phyloP scores from a whole-genome alignment of 805 yeast genomes.

The Spathaspora gorwiae region DNA sequence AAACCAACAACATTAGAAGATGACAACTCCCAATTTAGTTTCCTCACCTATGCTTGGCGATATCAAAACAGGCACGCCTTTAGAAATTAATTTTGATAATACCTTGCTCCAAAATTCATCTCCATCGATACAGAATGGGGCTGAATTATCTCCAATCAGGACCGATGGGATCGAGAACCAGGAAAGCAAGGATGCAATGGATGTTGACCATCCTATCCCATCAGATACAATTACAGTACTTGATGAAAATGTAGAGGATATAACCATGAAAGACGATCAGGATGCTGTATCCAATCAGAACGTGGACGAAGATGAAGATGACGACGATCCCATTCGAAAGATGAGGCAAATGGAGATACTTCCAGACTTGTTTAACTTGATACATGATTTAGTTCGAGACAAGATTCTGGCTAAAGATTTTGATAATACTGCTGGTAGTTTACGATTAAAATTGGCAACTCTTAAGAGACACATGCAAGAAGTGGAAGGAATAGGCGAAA shows the following conservation, averaged over 20 bases:
- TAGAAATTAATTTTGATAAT: conserved; percentile 4
- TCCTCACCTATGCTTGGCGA: conserved; percentile 7
- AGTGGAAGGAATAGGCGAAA: conserved; percentile 36
- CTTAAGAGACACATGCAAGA: conserved; percentile 27
- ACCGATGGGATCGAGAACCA: background rate
- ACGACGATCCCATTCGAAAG: conserved; percentile 16
- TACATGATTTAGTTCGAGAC: conserved; percentile 34
- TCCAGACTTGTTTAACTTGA: conserved; percentile 32
- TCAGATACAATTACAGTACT: background rate
- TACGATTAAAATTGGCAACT: conserved; percentile 30
- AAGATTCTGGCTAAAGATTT: conserved; percentile 37
- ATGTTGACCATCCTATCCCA: background rate
- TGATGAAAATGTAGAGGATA: background rate
- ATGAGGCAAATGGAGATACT: conserved; percentile 29
- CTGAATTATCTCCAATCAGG: too few relatives aligned
- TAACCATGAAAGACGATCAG: background rate
- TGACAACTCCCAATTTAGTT: conserved; percentile 3
- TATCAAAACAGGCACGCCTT: conserved; percentile 3
- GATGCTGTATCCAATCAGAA: conserved; percentile 7
- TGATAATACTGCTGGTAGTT: conserved; percentile 37
- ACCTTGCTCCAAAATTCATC: conserved; percentile 1
- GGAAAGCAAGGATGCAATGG: background rate
- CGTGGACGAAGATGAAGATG: conserved; percentile 1
- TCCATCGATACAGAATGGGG: background rate
- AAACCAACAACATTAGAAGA: background rate